phyloP scores from a whole-genome alignment of 192 early-diverging fungal genomes.

The Coemansia guatemalensis region DNA sequence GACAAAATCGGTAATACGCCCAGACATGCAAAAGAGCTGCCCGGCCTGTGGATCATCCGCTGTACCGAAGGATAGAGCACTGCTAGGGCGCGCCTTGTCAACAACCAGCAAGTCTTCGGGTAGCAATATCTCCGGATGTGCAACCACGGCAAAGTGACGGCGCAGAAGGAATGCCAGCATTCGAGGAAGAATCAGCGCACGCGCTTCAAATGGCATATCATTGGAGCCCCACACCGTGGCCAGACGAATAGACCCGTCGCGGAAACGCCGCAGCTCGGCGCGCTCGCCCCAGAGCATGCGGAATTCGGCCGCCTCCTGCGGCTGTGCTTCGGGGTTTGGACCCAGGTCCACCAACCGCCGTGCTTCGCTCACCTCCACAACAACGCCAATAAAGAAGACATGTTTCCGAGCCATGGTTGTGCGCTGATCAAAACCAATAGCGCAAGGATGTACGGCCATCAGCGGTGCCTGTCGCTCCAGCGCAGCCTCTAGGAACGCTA shows the following conservation, averaged over 20 bases:
- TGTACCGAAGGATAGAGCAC: not conserved
- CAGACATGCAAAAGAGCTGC: constrained; percentile 17
- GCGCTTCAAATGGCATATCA: constrained; percentile 58
- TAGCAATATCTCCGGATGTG: constrained; percentile 23
- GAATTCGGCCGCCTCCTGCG: constrained; percentile 65
- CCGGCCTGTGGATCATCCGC: constrained; percentile 1
- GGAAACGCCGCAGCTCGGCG: constrained; percentile 89
- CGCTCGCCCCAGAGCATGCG: constrained; percentile 85
- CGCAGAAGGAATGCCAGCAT: constrained; percentile 78
- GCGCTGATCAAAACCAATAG: constrained; percentile 57
- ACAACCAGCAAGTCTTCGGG: constrained; percentile 16
- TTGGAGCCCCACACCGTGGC: constrained; percentile 79
- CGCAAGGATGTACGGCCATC: constrained; percentile 49
- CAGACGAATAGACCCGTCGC: constrained; percentile 87
- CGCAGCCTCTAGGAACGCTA: constrained; percentile 23
- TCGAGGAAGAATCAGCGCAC: constrained; percentile 71
- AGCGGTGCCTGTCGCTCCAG: constrained; percentile 23
- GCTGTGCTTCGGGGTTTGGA: constrained; percentile 73
- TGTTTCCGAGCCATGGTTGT: constrained; percentile 35
- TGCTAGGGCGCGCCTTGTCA: constrained; percentile 13
- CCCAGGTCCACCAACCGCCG: constrained; percentile 83
- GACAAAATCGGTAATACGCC: constrained; percentile 20
- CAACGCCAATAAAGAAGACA: constrained; percentile 67
- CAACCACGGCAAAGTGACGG: constrained; percentile 64
- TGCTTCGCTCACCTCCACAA: constrained; percentile 67